Evolutionary conservation across 148 eudicot genomes (phyloP).

Genomic region (Mesembryanthemum crystallinum): DNA sequence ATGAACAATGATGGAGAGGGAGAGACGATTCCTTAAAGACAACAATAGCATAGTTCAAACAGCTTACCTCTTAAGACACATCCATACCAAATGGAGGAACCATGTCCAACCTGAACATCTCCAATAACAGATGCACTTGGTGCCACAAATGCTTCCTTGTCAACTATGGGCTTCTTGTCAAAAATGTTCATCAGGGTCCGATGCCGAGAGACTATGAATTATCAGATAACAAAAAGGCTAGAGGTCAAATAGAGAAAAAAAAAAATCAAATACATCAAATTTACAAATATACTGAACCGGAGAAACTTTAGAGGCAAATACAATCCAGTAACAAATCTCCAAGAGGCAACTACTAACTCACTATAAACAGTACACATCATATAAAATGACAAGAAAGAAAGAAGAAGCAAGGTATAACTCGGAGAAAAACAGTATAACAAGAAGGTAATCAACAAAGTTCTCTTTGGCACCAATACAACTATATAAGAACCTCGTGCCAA

Average conservation of each 20-base stretch:
- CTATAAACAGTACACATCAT: background rate
- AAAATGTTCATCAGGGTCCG: conserved; percentile 85
- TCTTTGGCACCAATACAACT: background rate
- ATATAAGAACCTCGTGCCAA: background rate
- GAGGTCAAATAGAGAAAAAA: background rate
- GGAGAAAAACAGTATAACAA: background rate
- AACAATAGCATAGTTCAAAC: background rate
- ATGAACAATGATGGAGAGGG: background rate
- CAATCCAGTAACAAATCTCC: background rate
- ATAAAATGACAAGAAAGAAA: background rate
- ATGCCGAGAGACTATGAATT: conserved; percentile 73
- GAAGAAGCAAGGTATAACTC: background rate
- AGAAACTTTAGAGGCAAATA: background rate
- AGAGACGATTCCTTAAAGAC: background rate
- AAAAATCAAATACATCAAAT: too few species aligned
- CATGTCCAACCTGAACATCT: conserved; percentile 69
- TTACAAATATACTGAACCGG: background rate
- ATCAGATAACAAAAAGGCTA: conserved; percentile 11
- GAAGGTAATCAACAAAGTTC: background rate
- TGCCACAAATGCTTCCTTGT: conserved; percentile 84
- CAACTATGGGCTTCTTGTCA: conserved; percentile 75
- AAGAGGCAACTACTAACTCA: background rate
- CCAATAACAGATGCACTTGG: conserved; percentile 93
- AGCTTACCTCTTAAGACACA: conserved; percentile 86
- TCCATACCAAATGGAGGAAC: conserved; percentile 94